These are phyloP conservation scores for Eucalyptus fibrosa DNA, from an alignment of 345 rosid species.

Conservation along the genomic window DNA sequence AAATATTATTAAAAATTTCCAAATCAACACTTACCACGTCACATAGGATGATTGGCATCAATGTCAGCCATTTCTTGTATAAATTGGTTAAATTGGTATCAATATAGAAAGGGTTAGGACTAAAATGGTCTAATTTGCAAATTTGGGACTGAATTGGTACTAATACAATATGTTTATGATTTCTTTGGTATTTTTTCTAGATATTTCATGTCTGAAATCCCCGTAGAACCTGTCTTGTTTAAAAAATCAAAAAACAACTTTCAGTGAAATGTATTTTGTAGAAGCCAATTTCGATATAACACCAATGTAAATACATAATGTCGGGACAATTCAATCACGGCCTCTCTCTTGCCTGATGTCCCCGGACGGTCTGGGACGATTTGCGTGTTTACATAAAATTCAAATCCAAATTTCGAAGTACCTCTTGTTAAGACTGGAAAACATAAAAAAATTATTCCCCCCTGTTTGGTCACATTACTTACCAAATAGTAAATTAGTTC, in stretches of 20 bases:
- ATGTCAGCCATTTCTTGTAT: rapidly evolving
- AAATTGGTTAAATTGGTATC: no score
- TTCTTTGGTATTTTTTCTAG: neutral
- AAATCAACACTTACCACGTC: rapidly evolving
- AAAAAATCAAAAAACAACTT: no score
- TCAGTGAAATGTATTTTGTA: neutral
- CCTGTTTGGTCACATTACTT: neutral
- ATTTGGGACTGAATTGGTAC: rapidly evolving
- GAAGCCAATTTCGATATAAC: neutral
- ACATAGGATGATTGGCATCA: no score
- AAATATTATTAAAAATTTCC: no score
- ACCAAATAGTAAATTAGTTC: neutral
- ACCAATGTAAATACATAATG: neutral
- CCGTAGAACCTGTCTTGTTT: neutral
- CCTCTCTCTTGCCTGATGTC: neutral
- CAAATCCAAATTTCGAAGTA: neutral
- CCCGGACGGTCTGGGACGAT: neutral
- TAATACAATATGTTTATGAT: no score
- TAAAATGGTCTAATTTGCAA: no score
- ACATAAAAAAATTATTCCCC: neutral
- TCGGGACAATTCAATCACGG: neutral
- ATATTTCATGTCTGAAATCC: no score
- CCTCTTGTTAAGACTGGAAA: neutral
- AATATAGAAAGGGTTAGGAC: no score
- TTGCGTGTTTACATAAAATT: neutral